Percentiles rank a stretch among this genome's conserved stretches.
phyloP scores from a whole-genome alignment of 768 basidiomycete genomes.

The Suillus placidus region DNA sequence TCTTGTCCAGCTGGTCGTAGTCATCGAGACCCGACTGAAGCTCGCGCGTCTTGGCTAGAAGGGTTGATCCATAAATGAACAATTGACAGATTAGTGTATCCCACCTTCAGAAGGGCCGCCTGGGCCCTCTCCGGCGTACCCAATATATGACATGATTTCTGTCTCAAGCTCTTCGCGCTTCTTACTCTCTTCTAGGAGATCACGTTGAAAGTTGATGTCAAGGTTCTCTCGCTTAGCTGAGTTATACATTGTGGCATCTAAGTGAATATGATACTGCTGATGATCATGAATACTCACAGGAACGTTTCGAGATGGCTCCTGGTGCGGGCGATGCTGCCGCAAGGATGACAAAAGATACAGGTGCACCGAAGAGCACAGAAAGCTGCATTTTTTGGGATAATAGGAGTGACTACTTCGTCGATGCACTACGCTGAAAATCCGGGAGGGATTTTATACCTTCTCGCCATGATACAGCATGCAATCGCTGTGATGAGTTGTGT shows the following conservation, averaged over 20 bases:
- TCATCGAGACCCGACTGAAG: too few species aligned
- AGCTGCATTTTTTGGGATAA: background rate
- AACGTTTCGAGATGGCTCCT: background rate
- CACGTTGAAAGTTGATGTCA: background rate
- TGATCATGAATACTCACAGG: background rate
- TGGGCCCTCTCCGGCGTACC: background rate
- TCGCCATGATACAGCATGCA: background rate
- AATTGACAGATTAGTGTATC: background rate
- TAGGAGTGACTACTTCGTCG: background rate
- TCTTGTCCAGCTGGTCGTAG: too few species aligned
- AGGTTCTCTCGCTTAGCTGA: background rate
- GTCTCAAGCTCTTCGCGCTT: slow-evolving; percentile 1
- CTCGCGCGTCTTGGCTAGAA: background rate
- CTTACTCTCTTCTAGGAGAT: background rate
- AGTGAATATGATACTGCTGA: background rate
- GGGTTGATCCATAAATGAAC: background rate
- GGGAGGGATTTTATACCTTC: background rate
- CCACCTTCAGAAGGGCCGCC: background rate
- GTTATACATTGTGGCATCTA: background rate
- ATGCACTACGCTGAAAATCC: background rate
- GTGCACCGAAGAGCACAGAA: background rate
- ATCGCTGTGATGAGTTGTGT: background rate
- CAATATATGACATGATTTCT: background rate
- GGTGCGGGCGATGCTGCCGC: slow-evolving; percentile 2
- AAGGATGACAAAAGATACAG: background rate